These are phyloP conservation scores for Penstemon barbatus DNA, from an alignment of 257 asterid species.

Conservation along the genomic window DNA sequence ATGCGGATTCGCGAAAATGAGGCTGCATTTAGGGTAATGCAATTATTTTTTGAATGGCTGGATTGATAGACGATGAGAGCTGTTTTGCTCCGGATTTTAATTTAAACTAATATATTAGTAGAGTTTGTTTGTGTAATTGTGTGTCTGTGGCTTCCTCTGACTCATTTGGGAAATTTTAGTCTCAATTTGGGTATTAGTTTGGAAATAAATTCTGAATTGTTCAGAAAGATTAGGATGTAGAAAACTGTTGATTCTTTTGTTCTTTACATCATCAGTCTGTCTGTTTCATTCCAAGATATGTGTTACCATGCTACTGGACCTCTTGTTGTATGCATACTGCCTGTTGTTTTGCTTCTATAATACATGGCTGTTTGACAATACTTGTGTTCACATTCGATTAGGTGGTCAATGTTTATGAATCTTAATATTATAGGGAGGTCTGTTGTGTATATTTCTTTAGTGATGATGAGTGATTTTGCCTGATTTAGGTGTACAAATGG, in stretches of 20 bases:
- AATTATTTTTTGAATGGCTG: slow-evolving; percentile 6
- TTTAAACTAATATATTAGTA: too few relatives aligned
- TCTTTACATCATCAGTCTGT: not conserved
- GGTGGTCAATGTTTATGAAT: slow-evolving; percentile 4
- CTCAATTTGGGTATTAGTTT: not conserved
- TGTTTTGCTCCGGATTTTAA: not conserved
- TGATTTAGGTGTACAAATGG: slow-evolving; percentile 87
- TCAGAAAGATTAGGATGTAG: not conserved
- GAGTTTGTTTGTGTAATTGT: not conserved
- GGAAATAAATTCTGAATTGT: not conserved
- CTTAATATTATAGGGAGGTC: slow-evolving; percentile 5
- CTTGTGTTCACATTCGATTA: slow-evolving; percentile 17
- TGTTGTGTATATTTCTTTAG: slow-evolving; percentile 1
- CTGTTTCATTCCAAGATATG: not conserved
- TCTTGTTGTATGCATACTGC: not conserved
- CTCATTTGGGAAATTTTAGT: not conserved
- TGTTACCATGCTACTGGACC: not conserved
- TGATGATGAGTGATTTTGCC: slow-evolving; percentile 24
- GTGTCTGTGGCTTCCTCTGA: slow-evolving; percentile 1
- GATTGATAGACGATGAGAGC: slow-evolving; percentile 6
- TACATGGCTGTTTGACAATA: slow-evolving; percentile 7
- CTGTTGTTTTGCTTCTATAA: not conserved
- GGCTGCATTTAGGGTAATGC: slow-evolving; percentile 65
- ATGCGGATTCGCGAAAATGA: slow-evolving; percentile 83
- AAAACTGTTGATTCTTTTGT: slow-evolving; percentile 7